A percentile compares a stretch with the other conserved stretches of the same genome.
Evolutionary conservation across 2,329 filamentous ascomycete genomes (phyloP).

Genomic region (Fusarium odoratissimum): DNA sequence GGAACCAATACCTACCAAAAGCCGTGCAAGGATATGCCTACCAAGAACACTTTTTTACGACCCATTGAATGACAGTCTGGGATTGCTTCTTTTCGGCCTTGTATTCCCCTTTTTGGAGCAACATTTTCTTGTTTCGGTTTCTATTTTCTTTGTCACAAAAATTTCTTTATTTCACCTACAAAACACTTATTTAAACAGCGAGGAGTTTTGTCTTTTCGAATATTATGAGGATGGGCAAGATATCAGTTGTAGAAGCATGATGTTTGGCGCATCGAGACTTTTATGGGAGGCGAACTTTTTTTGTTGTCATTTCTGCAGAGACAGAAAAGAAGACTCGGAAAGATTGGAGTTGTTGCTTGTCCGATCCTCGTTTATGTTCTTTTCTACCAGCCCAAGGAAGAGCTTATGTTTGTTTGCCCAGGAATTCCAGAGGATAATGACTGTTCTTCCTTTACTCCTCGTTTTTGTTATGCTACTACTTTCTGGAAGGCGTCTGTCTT

Average conservation of each 20-base stretch:
- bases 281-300: conserved; percentile 18
- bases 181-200: conserved; percentile 41
- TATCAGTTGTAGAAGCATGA: conserved; percentile 46
- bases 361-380: conserved; percentile 12
- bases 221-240: conserved; percentile 45
- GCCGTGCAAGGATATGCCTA: conserved; percentile 40
- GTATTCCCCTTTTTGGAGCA: conserved; percentile 33
- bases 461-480: conserved; percentile 22
- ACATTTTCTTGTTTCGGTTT: conserved; percentile 9
- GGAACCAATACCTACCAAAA: conserved; percentile 23
- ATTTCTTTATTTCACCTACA: conserved; percentile 10
- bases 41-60: conserved; percentile 39
- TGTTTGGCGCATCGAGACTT: conserved; percentile 44
- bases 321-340: conserved; percentile 23
- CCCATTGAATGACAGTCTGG: conserved; percentile 43
- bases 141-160: conserved; percentile 34
- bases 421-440: conserved; percentile 20
- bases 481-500: conserved; percentile 36
- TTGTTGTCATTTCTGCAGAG: conserved; percentile 29
- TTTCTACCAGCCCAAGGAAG: conserved; percentile 10
- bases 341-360: conserved; percentile 38
- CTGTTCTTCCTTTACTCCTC: conserved; percentile 21
- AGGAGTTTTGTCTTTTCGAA: conserved; percentile 46
- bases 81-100: conserved; percentile 39
- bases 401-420: conserved; percentile 9